These are phyloP conservation scores for Pseudogymnoascus sp. DNA, from an alignment of 2,329 filamentous ascomycete species.

Conservation along the genomic window DNA sequence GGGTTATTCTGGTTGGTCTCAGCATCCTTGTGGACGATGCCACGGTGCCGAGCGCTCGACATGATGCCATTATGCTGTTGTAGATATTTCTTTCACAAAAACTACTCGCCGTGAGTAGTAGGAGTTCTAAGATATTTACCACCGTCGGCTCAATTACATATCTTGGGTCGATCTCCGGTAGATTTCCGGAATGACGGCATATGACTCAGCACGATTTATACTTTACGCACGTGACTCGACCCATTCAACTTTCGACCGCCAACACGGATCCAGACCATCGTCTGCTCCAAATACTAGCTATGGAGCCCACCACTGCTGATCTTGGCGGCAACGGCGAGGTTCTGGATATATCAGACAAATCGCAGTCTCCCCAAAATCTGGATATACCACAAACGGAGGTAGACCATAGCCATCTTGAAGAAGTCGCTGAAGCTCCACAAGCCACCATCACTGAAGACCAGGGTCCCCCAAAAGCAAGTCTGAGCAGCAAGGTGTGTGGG, in stretches of 20 bases:
- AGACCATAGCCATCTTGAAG: neutral
- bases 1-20: neutral
- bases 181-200: constrained; percentile 3
- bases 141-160: neutral
- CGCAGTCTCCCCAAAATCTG: neutral
- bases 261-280: neutral
- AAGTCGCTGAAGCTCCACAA: neutral
- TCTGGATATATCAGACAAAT: neutral
- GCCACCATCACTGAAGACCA: neutral
- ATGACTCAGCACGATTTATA: neutral
- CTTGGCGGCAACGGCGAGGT: neutral
- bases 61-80: neutral
- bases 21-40: neutral
- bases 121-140: neutral
- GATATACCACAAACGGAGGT: constrained; percentile 2
- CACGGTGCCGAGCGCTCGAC: neutral
- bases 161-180: neutral
- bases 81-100: neutral
- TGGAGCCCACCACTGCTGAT: neutral
- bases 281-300: neutral
- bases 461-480: constrained; percentile 7
- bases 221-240: neutral
- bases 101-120: neutral
- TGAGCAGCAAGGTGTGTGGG: constrained; percentile 40
- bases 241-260: neutral